phyloP scores from a whole-genome alignment of 371 early-diverging fungal genomes.

The Parasitella parasitica region DNA sequence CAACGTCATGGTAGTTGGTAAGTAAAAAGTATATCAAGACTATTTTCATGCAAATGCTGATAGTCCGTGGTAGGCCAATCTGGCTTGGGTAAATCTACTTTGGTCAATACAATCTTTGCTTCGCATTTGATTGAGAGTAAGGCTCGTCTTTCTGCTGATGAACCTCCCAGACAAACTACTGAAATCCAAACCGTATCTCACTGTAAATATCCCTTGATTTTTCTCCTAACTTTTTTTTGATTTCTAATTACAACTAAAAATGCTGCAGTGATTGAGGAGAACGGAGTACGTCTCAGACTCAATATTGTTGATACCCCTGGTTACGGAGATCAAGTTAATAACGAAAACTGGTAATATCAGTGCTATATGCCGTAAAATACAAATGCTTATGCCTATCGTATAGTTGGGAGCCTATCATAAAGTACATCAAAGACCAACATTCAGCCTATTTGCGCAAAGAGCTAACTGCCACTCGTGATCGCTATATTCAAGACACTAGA shows the following conservation, averaged over 20 bases:
- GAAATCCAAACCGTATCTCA: slow-evolving; percentile 85
- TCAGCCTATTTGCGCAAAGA: slow-evolving; percentile 87
- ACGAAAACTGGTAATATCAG: slow-evolving; percentile 73
- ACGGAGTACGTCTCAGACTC: slow-evolving; percentile 80
- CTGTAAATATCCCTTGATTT: slow-evolving; percentile 44
- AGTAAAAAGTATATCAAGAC: neutral
- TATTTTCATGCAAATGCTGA: neutral
- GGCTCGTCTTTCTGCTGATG: slow-evolving; percentile 73
- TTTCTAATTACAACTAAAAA: slow-evolving; percentile 5
- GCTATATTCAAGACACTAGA: slow-evolving; percentile 82
- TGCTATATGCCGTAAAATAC: neutral
- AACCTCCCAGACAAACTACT: slow-evolving; percentile 79
- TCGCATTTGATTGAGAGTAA: slow-evolving; percentile 84
- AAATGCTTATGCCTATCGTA: neutral
- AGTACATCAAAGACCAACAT: slow-evolving; percentile 93
- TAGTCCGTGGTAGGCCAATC: slow-evolving; percentile 75
- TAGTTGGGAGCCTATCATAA: slow-evolving; percentile 88
- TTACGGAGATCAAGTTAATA: slow-evolving; percentile 84
- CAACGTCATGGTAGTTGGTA: slow-evolving; percentile 94
- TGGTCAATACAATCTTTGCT: slow-evolving; percentile 94
- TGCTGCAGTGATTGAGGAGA: slow-evolving; percentile 75
- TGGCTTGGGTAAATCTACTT: slow-evolving; percentile 98
- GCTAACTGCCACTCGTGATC: slow-evolving; percentile 81
- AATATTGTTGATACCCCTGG: slow-evolving; percentile 87
- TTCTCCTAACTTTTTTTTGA: slow-evolving; percentile 15